phyloP scores from a whole-genome alignment of 257 asterid genomes.

The Petunia secreta region DNA sequence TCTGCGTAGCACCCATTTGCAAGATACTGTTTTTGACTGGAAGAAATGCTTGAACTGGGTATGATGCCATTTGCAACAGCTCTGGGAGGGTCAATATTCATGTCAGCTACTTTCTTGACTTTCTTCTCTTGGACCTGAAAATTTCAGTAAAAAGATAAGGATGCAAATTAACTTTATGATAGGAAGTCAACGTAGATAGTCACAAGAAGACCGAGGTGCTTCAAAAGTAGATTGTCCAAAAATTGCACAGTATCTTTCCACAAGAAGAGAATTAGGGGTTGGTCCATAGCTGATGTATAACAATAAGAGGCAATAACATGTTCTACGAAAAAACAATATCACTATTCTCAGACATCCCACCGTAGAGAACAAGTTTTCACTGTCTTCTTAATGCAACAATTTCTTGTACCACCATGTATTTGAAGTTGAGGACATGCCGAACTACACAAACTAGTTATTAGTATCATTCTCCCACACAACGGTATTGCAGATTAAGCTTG shows the following conservation, averaged over 20 bases:
- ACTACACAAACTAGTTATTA: conserved; percentile 9
- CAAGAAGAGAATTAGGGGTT: not conserved
- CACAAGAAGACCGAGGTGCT: not conserved
- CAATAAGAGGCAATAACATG: not conserved
- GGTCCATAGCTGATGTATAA: not conserved
- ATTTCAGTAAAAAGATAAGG: conserved; percentile 30
- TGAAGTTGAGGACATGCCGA: conserved; percentile 11
- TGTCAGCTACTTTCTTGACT: conserved; percentile 83
- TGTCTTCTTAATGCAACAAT: not conserved
- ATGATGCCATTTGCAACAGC: conserved; percentile 62
- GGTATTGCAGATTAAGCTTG: not conserved
- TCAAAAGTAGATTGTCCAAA: conserved; percentile 7
- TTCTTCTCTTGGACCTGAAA: conserved; percentile 98
- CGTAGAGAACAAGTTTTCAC: not conserved
- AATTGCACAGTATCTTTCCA: conserved; percentile 7
- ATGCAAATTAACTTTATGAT: conserved; percentile 5
- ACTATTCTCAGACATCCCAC: not conserved
- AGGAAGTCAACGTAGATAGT: not conserved
- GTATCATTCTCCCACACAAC: conserved; percentile 1
- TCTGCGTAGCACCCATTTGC: conserved; percentile 70
- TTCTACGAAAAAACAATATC: not conserved
- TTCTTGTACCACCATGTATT: not conserved
- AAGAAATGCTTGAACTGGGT: conserved; percentile 69
- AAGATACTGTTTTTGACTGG: conserved; percentile 56
- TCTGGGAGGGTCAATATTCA: conserved; percentile 75